Evolutionary conservation across 108 stramenopile genomes (phyloP).

Genomic region (Pseudonitzschia multistriata): DNA sequence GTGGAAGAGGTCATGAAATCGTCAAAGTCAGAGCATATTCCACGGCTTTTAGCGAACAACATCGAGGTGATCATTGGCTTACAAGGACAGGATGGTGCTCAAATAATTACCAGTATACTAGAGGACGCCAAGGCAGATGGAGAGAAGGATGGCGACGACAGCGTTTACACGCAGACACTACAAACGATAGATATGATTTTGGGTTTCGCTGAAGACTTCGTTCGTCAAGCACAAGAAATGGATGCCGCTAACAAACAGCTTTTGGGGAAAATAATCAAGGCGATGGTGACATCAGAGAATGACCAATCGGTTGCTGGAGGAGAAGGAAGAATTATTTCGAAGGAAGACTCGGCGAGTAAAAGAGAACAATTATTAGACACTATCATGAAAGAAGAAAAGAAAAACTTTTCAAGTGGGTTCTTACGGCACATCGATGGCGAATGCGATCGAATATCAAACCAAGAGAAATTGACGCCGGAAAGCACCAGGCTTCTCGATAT

Average conservation of each 20-base stretch:
- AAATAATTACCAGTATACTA: conserved; percentile 26
- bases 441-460: conserved; percentile 60
- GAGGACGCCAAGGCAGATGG: conserved; percentile 23
- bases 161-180: conserved; percentile 7
- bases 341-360: conserved; percentile 2
- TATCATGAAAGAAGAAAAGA: conserved; percentile 50
- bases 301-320: conserved; percentile 5
- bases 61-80: conserved; percentile 37
- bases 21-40: conserved; percentile 29
- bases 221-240: conserved; percentile 45
- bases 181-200: conserved; percentile 56
- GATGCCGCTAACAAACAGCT: conserved; percentile 57
- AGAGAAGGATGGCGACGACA: conserved; percentile 9
- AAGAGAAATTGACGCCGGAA: conserved; percentile 54
- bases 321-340: background rate
- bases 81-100: conserved; percentile 26
- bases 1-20: conserved; percentile 18
- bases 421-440: conserved; percentile 75
- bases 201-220: conserved; percentile 69
- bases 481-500: conserved; percentile 54
- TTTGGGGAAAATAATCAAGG: conserved; percentile 63
- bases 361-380: conserved; percentile 54
- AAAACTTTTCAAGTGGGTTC: conserved; percentile 73
- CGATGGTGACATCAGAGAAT: conserved; percentile 35
- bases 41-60: conserved; percentile 33